Conservation (phyloP, 495 filamentous ascomycete genomes). For the Tuber umbilicatum region DNA sequence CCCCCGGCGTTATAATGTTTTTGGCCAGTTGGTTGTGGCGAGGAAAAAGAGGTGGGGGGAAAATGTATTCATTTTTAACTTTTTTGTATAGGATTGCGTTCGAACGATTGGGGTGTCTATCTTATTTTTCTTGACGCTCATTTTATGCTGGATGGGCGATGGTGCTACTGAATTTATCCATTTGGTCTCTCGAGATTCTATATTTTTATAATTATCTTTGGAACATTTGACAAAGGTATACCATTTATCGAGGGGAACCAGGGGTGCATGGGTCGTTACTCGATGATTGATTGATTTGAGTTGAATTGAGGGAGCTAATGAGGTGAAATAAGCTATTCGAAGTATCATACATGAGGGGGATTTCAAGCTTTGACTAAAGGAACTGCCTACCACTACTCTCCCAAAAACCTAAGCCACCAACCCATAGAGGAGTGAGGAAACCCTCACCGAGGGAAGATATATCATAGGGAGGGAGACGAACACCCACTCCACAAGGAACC, state of each 20-base stretch:
- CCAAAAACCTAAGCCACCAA: neutral
- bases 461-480: neutral
- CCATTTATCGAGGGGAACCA: neutral
- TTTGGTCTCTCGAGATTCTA: conserved; percentile 1
- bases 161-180: neutral
- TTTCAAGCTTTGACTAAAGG: neutral
- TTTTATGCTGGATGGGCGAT: neutral
- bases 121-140: neutral
- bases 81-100: conserved; percentile 14
- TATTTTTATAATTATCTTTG: neutral
- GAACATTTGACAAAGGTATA: neutral
- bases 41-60: neutral
- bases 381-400: neutral
- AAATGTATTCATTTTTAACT: conserved; percentile 11
- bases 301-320: neutral
- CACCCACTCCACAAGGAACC: neutral
- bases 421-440: neutral
- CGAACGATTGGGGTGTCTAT: neutral
- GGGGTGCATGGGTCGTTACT: neutral
- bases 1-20: conserved; percentile 10
- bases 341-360: neutral
- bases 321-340: neutral
- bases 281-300: neutral
- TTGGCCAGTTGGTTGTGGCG: neutral
- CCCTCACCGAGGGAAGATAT: no score